A percentile compares a stretch with the other conserved stretches of the same genome.
Evolutionary conservation across 1,139 yeast species (phyloP).

Genomic region (Waltiozyma sp.): DNA sequence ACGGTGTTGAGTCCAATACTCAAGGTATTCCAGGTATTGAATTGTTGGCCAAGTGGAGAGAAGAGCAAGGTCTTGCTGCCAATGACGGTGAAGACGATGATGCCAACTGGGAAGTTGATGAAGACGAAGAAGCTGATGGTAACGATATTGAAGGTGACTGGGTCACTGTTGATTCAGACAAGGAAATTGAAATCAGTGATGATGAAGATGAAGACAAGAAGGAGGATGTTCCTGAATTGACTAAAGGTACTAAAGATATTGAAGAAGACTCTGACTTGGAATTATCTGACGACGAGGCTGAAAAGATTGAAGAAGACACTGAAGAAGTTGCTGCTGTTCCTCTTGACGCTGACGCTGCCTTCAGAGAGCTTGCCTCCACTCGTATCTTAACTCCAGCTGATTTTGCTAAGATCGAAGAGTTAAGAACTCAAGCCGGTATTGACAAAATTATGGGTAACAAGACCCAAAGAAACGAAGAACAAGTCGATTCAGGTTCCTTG

Average conservation of each 20-base stretch:
- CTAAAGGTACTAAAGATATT: slow-evolving; percentile 20
- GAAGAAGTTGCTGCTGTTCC: slow-evolving; percentile 13
- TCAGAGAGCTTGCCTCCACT: slow-evolving; percentile 55
- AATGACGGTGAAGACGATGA: slow-evolving; percentile 60
- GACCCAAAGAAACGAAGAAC: slow-evolving; percentile 51
- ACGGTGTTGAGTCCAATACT: slow-evolving; percentile 58
- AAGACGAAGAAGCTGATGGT: slow-evolving; percentile 30
- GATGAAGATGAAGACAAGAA: slow-evolving; percentile 28
- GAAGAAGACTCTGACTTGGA: slow-evolving; percentile 34
- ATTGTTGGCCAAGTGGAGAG: slow-evolving; percentile 78
- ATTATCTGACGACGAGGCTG: slow-evolving; percentile 28
- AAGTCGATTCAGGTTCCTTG: slow-evolving; percentile 67
- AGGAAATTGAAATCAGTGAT: slow-evolving; percentile 40
- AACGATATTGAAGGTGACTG: slow-evolving; percentile 41
- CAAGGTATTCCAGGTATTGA: slow-evolving; percentile 85
- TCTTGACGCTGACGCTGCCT: slow-evolving; percentile 30
- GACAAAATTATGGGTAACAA: slow-evolving; percentile 44
- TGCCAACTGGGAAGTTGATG: slow-evolving; percentile 41
- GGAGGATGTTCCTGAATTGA: slow-evolving; percentile 13
- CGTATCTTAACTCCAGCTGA: slow-evolving; percentile 93
- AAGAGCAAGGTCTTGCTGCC: slow-evolving; percentile 48
- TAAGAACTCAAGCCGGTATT: slow-evolving; percentile 73
- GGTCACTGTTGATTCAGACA: slow-evolving; percentile 44
- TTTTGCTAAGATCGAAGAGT: slow-evolving; percentile 86
- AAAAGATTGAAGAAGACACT: slow-evolving; percentile 17